Percentiles rank a stretch among this genome's conserved stretches.
phyloP scores from a whole-genome alignment of 495 filamentous ascomycete species.

The Penicillium longicatenatum region DNA sequence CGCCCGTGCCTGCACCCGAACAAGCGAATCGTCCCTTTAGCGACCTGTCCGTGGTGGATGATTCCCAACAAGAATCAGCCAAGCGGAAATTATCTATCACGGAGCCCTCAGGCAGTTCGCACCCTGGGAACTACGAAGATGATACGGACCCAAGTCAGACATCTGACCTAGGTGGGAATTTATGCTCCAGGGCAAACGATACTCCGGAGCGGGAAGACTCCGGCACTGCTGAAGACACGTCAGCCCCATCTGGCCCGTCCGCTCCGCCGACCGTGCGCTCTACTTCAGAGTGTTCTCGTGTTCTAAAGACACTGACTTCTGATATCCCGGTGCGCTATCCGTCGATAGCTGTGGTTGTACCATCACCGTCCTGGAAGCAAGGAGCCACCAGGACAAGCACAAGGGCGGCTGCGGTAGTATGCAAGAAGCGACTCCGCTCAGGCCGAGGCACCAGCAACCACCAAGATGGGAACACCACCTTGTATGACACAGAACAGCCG shows the following conservation, averaged over 20 bases:
- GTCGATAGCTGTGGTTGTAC: conserved; percentile 17
- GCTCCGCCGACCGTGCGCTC: conserved; percentile 3
- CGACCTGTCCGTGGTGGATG: conserved; percentile 9
- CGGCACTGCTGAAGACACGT: conserved; percentile 5
- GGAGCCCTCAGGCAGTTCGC: conserved; percentile 1
- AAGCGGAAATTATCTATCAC: conserved; percentile 11
- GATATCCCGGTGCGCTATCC: conserved; percentile 9
- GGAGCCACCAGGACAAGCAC: conserved; percentile 14
- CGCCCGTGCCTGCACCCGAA: conserved; percentile 12
- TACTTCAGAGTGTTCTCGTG: conserved; percentile 3
- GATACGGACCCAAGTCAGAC: conserved; percentile 9
- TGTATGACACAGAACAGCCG: conserved; percentile 10
- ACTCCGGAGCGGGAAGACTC: conserved; percentile 6
- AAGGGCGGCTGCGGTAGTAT: conserved; percentile 17
- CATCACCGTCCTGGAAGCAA: conserved; percentile 10
- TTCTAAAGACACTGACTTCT: conserved; percentile 10
- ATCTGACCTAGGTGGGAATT: conserved; percentile 10
- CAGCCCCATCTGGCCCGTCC: conserved; percentile 6
- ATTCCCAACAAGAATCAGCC: conserved; percentile 11
- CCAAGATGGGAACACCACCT: conserved; percentile 9
- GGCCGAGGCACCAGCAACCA: conserved; percentile 9
- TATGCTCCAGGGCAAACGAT: conserved; percentile 10
- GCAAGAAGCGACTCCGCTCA: conserved; percentile 19
- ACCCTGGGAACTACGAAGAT: conserved; percentile 8
- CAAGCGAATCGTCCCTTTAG: conserved; percentile 12